Evolutionary conservation across 2,329 filamentous ascomycete genomes (phyloP).

Genomic region (Trichoderma arundinaceum): DNA sequence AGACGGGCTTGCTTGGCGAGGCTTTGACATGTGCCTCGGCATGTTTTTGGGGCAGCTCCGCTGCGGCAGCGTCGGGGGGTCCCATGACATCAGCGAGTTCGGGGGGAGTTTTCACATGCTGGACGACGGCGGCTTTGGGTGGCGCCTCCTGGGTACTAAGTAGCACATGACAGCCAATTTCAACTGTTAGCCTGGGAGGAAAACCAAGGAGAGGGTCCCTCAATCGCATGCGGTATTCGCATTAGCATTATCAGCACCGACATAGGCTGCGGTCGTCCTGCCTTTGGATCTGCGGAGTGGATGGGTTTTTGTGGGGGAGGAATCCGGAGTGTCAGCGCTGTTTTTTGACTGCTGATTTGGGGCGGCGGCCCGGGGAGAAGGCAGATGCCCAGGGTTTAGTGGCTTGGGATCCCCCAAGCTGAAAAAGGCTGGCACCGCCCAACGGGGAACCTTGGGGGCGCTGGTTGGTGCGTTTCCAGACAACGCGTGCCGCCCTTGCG

Average conservation of each 20-base stretch:
- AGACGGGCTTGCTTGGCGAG: background rate
- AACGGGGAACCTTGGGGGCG: background rate
- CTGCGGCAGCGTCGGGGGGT: conserved; percentile 14
- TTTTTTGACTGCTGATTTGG: conserved; percentile 1
- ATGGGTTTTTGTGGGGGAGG: conserved; percentile 16
- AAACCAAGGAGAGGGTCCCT: background rate
- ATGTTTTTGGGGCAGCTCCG: conserved; percentile 7
- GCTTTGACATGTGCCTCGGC: conserved; percentile 25
- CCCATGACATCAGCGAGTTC: conserved; percentile 29
- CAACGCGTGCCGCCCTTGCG: background rate
- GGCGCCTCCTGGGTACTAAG: background rate
- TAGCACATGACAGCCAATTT: background rate
- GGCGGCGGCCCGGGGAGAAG: background rate
- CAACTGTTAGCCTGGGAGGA: background rate
- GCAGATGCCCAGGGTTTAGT: conserved; percentile 6
- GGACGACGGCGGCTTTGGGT: background rate
- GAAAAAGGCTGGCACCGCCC: background rate
- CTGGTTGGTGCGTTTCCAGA: conserved; percentile 9
- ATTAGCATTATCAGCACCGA: background rate
- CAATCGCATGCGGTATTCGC: no score
- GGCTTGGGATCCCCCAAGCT: conserved; percentile 11
- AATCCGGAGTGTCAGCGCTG: conserved; percentile 7
- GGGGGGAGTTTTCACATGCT: conserved; percentile 24
- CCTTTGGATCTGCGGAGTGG: background rate
- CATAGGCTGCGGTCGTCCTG: background rate